Percentiles rank a stretch among this genome's conserved stretches.
Conservation (phyloP, 2,329 filamentous ascomycete genomes). For the Coniochaeta ligniaria region DNA sequence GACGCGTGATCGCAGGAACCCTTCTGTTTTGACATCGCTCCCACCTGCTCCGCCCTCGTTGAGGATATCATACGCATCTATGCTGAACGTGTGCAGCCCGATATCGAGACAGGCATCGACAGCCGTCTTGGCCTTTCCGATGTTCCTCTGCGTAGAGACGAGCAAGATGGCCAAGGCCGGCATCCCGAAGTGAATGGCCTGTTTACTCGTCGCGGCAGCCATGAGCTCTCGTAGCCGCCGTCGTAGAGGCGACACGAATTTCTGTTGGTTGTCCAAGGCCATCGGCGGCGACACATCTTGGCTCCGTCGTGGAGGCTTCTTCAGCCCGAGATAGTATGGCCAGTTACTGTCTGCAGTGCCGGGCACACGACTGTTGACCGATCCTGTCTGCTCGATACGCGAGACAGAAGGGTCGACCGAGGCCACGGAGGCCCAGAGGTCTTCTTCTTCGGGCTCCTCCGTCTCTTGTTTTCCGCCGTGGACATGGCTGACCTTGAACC, state of each 20-base stretch:
- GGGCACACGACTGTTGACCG: slow-evolving; percentile 73
- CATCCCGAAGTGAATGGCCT: slow-evolving; percentile 80
- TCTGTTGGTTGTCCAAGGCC: slow-evolving; percentile 36
- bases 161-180: slow-evolving; percentile 83
- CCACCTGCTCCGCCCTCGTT: slow-evolving; percentile 85
- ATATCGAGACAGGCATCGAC: slow-evolving; percentile 76
- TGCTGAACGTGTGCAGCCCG: slow-evolving; percentile 79
- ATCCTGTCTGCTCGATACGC: slow-evolving; percentile 86
- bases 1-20: slow-evolving; percentile 77
- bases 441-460: slow-evolving; percentile 54
- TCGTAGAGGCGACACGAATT: slow-evolving; percentile 52
- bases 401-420: slow-evolving; percentile 82
- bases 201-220: slow-evolving; percentile 78
- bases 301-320: slow-evolving; percentile 50
- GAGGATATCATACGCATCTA: slow-evolving; percentile 89
- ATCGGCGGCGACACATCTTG: slow-evolving; percentile 30
- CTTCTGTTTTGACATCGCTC: slow-evolving; percentile 90
- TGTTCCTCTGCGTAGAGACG: slow-evolving; percentile 85
- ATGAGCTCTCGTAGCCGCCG: slow-evolving; percentile 77
- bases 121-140: slow-evolving; percentile 82
- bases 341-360: slow-evolving; percentile 70
- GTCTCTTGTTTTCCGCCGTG: slow-evolving; percentile 36
- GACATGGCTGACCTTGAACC: slow-evolving; percentile 86
- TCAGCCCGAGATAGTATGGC: slow-evolving; percentile 83
- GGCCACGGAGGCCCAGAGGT: slow-evolving; percentile 78